A percentile compares a stretch with the other conserved stretches of the same genome.
Conservation (phyloP, 768 basidiomycete genomes). For the Cubamyces sp. region DNA sequence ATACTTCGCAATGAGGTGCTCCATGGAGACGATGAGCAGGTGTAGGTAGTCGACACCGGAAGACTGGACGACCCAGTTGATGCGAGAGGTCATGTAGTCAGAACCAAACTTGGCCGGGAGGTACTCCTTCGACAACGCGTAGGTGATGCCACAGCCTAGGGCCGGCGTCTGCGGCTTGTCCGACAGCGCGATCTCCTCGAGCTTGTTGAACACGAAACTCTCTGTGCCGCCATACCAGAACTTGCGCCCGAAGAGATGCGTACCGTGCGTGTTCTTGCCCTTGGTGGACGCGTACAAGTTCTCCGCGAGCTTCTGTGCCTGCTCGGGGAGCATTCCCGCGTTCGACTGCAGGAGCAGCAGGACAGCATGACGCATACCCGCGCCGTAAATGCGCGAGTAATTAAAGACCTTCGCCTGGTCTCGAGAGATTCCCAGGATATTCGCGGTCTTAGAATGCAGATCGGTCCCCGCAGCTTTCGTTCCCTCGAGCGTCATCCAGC, state of each 20-base stretch:
- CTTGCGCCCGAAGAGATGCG: slow-evolving; percentile 74
- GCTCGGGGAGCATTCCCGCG: slow-evolving; percentile 72
- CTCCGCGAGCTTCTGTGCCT: slow-evolving; percentile 80
- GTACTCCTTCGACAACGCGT: slow-evolving; percentile 89
- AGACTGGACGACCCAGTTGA: slow-evolving; percentile 99
- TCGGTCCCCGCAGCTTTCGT: slow-evolving; percentile 95
- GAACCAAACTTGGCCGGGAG: slow-evolving; percentile 79
- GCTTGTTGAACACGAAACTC: slow-evolving; percentile 95
- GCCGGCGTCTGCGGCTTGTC: slow-evolving; percentile 90
- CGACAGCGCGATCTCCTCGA: slow-evolving; percentile 91
- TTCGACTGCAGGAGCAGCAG: slow-evolving; percentile 87
- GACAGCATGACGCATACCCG: slow-evolving; percentile 92
- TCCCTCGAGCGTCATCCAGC: slow-evolving; percentile 99
- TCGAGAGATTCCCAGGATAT: slow-evolving; percentile 88
- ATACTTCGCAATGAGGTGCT: slow-evolving; percentile 80
- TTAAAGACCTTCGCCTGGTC: slow-evolving; percentile 99
- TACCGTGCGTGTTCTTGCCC: slow-evolving; percentile 81
- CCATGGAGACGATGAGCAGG: slow-evolving; percentile 94
- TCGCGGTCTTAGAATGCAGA: slow-evolving; percentile 94
- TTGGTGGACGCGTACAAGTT: slow-evolving; percentile 93
- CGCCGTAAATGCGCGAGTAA: slow-evolving; percentile 98
- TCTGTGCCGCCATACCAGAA: slow-evolving; percentile 99
- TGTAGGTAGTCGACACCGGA: slow-evolving; percentile 99
- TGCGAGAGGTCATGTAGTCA: slow-evolving; percentile 93
- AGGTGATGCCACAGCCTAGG: slow-evolving; percentile 90